phyloP scores from a whole-genome alignment of 140 eudicot species.

The Flaveria floridana region DNA sequence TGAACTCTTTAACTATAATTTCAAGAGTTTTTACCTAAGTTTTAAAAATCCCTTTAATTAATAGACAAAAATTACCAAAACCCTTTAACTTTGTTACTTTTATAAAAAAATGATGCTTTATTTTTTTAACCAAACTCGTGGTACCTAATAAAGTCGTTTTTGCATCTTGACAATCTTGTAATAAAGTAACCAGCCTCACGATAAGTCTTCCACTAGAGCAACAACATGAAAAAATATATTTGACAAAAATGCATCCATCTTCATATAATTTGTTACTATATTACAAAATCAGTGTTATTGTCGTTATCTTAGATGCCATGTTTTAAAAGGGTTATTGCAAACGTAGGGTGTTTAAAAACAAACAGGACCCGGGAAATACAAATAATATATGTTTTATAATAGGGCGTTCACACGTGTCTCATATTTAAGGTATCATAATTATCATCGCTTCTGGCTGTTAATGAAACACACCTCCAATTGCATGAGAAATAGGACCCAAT shows the following conservation, averaged over 20 bases:
- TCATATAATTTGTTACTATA: neutral
- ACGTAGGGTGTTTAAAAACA: no score
- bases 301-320: neutral
- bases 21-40: no score
- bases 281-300: neutral
- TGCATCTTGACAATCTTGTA: neutral
- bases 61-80: neutral
- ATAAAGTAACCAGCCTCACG: slow-evolving; percentile 1
- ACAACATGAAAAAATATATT: neutral
- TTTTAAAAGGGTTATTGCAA: no score
- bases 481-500: no score
- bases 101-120: no score
- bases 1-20: neutral
- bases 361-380: no score
- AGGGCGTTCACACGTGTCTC: no score
- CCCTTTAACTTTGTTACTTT: neutral
- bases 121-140: slow-evolving; percentile 4
- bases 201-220: slow-evolving; percentile 11
- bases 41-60: no score
- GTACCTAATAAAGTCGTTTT: neutral
- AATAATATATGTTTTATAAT: no score
- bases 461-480: no score
- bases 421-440: no score
- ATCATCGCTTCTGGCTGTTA: no score
- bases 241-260: neutral